Conservation (phyloP, 108 stramenopile species). For the Skeletonema costatum region DNA sequence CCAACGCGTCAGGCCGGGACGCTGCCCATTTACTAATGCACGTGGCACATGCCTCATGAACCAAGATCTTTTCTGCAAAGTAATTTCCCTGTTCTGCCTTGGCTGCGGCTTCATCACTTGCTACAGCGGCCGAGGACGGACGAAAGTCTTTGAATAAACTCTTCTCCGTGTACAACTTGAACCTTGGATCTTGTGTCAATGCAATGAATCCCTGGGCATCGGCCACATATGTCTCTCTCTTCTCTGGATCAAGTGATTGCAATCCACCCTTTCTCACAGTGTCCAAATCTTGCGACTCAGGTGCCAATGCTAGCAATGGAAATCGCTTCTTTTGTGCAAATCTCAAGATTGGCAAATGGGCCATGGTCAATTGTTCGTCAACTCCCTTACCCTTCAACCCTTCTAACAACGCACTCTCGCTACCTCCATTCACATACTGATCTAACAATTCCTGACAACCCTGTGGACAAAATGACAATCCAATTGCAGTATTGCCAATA, state of each 20-base stretch:
- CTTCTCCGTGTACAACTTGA: conserved; percentile 78
- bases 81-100: conserved; percentile 59
- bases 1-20: conserved; percentile 55
- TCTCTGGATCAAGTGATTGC: conserved; percentile 60
- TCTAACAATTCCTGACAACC: conserved; percentile 63
- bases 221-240: conserved; percentile 63
- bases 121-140: conserved; percentile 12
- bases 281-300: conserved; percentile 62
- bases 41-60: conserved; percentile 82
- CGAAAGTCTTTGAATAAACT: conserved; percentile 76
- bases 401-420: conserved; percentile 12
- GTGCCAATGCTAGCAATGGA: conserved; percentile 64
- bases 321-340: conserved; percentile 49
- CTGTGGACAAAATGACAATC: conserved; percentile 61
- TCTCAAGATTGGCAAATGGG: conserved; percentile 65
- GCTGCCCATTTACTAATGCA: conserved; percentile 60
- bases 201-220: conserved; percentile 82
- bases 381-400: conserved; percentile 44
- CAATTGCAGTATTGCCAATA: conserved; percentile 61
- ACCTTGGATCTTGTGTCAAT: conserved; percentile 71
- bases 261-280: conserved; percentile 60
- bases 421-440: conserved; percentile 38
- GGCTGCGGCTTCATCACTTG: conserved; percentile 7
- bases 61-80: conserved; percentile 79
- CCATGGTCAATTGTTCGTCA: conserved; percentile 31